Percentiles rank a stretch among this genome's conserved stretches.
phyloP scores from a whole-genome alignment of 164 flowering plant species.

The Stephania cephalantha region DNA sequence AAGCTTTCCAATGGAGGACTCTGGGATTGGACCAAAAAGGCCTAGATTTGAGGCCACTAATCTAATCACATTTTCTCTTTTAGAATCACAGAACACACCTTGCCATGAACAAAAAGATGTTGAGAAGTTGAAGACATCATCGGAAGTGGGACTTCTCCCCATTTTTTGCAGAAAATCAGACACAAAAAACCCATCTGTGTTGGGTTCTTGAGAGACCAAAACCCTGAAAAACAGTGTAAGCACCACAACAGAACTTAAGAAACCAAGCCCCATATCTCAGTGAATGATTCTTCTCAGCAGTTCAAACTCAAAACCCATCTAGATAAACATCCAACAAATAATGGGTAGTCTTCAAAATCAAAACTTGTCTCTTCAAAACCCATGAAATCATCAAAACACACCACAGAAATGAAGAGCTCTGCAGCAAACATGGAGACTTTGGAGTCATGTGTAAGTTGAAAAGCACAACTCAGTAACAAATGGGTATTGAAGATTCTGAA shows the following conservation, averaged over 20 bases:
- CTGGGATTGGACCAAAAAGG: slow-evolving; percentile 76
- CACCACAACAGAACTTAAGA: slow-evolving; percentile 30
- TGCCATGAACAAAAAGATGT: slow-evolving; percentile 62
- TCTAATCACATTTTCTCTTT: slow-evolving; percentile 28
- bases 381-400: not conserved
- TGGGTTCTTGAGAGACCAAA: slow-evolving; percentile 50
- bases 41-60: slow-evolving; percentile 44
- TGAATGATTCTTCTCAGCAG: slow-evolving; percentile 1
- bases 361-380: not conserved
- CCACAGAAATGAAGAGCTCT: not conserved
- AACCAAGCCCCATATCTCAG: slow-evolving; percentile 38
- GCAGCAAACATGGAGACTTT: slow-evolving; percentile 4
- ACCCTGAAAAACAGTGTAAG: slow-evolving; percentile 39
- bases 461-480: slow-evolving; percentile 4
- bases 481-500: slow-evolving; percentile 1
- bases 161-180: slow-evolving; percentile 59
- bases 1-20: slow-evolving; percentile 77
- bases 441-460: slow-evolving; percentile 7
- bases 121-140: slow-evolving; percentile 34
- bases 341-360: not conserved
- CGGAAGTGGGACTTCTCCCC: slow-evolving; percentile 32
- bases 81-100: slow-evolving; percentile 54
- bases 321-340: too few species aligned
- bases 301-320: not conserved
- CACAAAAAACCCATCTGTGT: slow-evolving; percentile 72